phyloP scores from a whole-genome alignment of 257 asterid species.

The Nemophila menziesii region DNA sequence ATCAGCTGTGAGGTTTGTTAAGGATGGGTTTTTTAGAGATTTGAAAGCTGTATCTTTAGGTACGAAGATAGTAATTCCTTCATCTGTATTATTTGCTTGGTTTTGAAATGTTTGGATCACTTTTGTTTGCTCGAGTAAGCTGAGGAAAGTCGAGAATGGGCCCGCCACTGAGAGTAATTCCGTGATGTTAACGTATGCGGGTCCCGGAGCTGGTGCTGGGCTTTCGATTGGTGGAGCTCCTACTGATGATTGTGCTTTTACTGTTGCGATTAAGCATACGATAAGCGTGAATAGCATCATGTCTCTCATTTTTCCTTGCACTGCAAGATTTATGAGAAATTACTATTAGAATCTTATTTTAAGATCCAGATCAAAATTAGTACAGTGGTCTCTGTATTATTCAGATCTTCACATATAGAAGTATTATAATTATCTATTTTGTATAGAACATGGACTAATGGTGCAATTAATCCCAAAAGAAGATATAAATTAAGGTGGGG shows the following conservation, averaged over 20 bases:
- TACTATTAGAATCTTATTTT: too few species aligned
- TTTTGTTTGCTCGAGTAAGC: slow-evolving; percentile 45
- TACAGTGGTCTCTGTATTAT: too few species aligned
- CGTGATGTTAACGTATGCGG: slow-evolving; percentile 51
- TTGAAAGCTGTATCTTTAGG: slow-evolving; percentile 58
- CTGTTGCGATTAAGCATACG: slow-evolving; percentile 16
- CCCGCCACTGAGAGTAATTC: slow-evolving; percentile 67
- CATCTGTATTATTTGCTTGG: slow-evolving; percentile 62
- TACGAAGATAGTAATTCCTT: slow-evolving; percentile 72
- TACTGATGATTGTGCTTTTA: slow-evolving; percentile 20
- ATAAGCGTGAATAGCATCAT: background rate
- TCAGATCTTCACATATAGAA: too few species aligned
- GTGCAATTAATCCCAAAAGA: too few species aligned
- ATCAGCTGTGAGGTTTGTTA: slow-evolving; percentile 52
- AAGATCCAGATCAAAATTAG: too few species aligned
- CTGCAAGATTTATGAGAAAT: too few species aligned
- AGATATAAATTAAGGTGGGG: too few species aligned
- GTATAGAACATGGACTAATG: too few species aligned
- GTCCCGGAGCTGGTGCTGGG: slow-evolving; percentile 80
- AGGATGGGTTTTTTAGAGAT: slow-evolving; percentile 31
- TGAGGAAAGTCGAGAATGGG: slow-evolving; percentile 63
- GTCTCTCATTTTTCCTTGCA: background rate
- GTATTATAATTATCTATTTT: too few species aligned
- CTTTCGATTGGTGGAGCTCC: slow-evolving; percentile 15
- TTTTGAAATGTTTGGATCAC: slow-evolving; percentile 57